phyloP scores from a whole-genome alignment of 805 yeast genomes.

The Candida sakaeoensis region DNA sequence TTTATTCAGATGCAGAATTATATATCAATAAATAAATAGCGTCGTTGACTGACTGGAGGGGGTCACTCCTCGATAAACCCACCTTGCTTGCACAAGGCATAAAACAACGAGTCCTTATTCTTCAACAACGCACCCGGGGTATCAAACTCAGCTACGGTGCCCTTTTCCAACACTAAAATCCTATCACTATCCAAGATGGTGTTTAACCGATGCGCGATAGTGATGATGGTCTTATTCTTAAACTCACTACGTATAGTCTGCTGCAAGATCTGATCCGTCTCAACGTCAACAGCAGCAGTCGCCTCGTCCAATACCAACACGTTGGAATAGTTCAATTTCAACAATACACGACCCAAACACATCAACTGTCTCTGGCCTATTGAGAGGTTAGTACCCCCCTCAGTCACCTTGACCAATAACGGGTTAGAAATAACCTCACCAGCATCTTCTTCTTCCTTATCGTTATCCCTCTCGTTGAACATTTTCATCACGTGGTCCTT shows the following conservation, averaged over 20 bases:
- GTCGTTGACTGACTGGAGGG: too few relatives aligned
- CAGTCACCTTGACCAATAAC: conserved; percentile 34
- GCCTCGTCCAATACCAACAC: conserved; percentile 79
- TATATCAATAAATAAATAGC: too few relatives aligned
- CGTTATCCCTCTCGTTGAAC: conserved; percentile 29
- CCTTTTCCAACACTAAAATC: conserved; percentile 72
- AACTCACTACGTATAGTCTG: conserved; percentile 74
- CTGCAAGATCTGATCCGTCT: conserved; percentile 74
- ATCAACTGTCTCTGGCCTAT: conserved; percentile 55
- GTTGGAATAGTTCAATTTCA: conserved; percentile 53
- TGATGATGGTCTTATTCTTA: conserved; percentile 71
- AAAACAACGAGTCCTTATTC: conserved; percentile 66
- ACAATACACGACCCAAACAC: conserved; percentile 77
- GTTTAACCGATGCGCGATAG: conserved; percentile 82
- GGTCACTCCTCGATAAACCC: conserved; percentile 54
- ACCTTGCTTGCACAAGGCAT: conserved; percentile 77
- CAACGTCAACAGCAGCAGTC: conserved; percentile 86
- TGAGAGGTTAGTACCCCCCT: conserved; percentile 48
- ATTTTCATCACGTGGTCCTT: conserved; percentile 38
- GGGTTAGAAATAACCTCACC: conserved; percentile 24
- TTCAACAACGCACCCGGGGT: conserved; percentile 64
- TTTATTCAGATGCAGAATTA: too few relatives aligned
- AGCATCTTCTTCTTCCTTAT: conserved; percentile 10
- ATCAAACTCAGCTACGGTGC: conserved; percentile 74
- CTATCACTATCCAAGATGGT: conserved; percentile 80